Percentiles rank a stretch among this genome's conserved stretches.
Evolutionary conservation across 768 basidiomycete genomes (phyloP).

Genomic region (Coprinopsis marcescibilis): DNA sequence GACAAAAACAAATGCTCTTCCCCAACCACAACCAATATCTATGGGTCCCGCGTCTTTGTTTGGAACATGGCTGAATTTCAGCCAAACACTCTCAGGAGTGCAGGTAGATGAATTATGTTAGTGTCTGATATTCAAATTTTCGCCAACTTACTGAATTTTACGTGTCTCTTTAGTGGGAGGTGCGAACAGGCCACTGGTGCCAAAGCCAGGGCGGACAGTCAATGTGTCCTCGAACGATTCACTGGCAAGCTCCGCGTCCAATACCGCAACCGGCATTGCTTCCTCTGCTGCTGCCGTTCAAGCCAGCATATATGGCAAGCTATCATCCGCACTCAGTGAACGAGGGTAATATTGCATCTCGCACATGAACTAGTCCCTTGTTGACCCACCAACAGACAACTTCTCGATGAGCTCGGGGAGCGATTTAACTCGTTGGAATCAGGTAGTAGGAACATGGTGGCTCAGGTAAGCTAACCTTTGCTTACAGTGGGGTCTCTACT

Average conservation of each 20-base stretch:
- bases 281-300: conserved; percentile 32
- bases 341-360: conserved; percentile 43
- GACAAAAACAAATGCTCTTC: conserved; percentile 33
- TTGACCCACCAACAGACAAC: conserved; percentile 36
- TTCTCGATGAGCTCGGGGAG: conserved; percentile 55
- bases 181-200: conserved; percentile 9
- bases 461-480: conserved; percentile 38
- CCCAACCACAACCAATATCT: conserved; percentile 59
- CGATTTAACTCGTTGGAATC: conserved; percentile 59
- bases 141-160: no score
- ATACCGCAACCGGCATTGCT: conserved; percentile 21
- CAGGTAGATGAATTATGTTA: conserved; percentile 56
- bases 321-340: conserved; percentile 53
- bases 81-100: conserved; percentile 46
- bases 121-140: conserved; percentile 18
- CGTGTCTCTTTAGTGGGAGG: conserved; percentile 46
- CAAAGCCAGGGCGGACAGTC: no score
- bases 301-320: conserved; percentile 36
- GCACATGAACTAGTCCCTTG: neutral
- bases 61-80: conserved; percentile 51
- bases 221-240: no score
- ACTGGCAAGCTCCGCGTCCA: no score
- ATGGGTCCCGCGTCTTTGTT: conserved; percentile 51
- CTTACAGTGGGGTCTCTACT: no score
- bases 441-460: conserved; percentile 60